Evolutionary conservation across 164 flowering plant species (phyloP), one percentile per base, ranked within the genome.

Genomic region (Echeveria elegans): DNA sequence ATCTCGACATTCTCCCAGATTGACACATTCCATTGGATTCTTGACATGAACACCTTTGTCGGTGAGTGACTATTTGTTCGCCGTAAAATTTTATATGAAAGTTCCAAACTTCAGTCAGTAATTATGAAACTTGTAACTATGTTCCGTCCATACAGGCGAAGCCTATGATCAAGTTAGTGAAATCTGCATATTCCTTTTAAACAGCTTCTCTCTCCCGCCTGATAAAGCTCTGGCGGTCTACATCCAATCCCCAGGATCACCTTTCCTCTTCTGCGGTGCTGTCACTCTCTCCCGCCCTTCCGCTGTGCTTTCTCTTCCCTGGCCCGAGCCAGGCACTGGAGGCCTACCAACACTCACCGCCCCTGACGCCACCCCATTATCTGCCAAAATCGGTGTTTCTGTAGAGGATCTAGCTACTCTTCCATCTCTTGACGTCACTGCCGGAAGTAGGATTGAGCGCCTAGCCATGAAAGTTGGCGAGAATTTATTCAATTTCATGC

Each of bases 401-500:
- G 97, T 94, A 2, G 90, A 89, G 79, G 94, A 95, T 69, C 58
- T 88, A 36, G 79, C 86, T 9, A 47, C 92, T 12, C 73, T 95
- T 19, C 86, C 96, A 1, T 82, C 96, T 15, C 82, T 91, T 10
- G 97, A 89, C 43, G 93, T 82, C 19, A 73, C 79, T 0, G 90
- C 90, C 0, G 88, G 80, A 80, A 70, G 75, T 76, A 78, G 74
- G 56, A 82, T 92, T 28, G 97, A 95, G 72, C 80, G 83, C 28
- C 45, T 90, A 78, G 99, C 99, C 1, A 66, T 95, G 76, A 92
- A 81, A 72, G 99, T 95, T 0, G 99, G 99, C 38, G 97, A 95
- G 82, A 95, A 92, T 67, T 73, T 95, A 66, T 95, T 95, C 72
- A 95, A 95, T 69, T 95, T 89, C 70, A 95, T 95, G 99, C 99